These are phyloP conservation scores for Ophiostoma australiae DNA, from an alignment of 2,329 filamentous ascomycete genomes.

Conservation along the genomic window DNA sequence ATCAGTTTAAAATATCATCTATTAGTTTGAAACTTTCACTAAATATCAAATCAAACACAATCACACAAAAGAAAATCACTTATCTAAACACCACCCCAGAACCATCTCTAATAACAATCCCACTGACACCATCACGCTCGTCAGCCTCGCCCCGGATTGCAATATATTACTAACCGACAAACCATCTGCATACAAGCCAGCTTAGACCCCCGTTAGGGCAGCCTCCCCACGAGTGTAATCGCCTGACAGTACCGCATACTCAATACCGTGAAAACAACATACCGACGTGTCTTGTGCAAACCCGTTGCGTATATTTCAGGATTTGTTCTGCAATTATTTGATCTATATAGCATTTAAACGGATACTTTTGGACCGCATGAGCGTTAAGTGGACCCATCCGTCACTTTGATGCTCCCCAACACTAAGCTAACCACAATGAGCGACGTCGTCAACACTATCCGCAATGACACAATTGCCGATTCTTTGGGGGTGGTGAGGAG, in stretches of 20 bases:
- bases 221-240: not conserved
- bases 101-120: not conserved
- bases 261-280: not conserved
- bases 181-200: not conserved
- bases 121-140: conserved; percentile 5
- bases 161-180: not conserved
- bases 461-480: conserved; percentile 21
- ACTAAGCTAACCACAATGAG: conserved; percentile 10
- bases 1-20: too few species aligned
- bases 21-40: too few species aligned
- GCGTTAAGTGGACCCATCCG: not conserved
- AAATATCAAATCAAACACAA: too few species aligned
- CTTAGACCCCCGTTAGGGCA: not conserved
- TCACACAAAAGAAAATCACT: not conserved
- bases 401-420: not conserved
- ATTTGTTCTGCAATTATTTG: conserved; percentile 6
- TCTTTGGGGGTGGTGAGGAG: conserved; percentile 4
- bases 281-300: not conserved
- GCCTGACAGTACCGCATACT: not conserved
- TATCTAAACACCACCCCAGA: not conserved
- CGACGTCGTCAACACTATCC: conserved; percentile 21
- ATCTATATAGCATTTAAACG: not conserved
- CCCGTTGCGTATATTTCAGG: not conserved
- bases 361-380: not conserved
- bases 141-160: conserved; percentile 5